These are phyloP conservation scores for Cystobasidium pallidum DNA, from an alignment of 1,284 basidiomycete species.

Conservation along the genomic window DNA sequence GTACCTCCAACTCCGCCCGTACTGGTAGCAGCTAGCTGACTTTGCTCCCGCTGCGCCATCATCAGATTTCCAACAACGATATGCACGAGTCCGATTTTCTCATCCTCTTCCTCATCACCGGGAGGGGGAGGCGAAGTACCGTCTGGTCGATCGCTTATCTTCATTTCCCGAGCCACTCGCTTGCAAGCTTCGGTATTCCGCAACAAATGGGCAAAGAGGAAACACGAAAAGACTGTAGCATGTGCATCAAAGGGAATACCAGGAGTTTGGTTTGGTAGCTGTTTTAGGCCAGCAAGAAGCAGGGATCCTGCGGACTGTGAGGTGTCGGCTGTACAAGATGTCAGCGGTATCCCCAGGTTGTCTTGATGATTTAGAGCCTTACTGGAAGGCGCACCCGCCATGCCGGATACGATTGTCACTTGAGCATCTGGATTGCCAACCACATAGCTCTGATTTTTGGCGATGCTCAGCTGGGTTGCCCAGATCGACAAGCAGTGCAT, in stretches of 20 bases:
- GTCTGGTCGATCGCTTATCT: slow-evolving; percentile 50
- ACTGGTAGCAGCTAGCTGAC: slow-evolving; percentile 56
- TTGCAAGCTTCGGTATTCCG: slow-evolving; percentile 63
- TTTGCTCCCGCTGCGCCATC: slow-evolving; percentile 65
- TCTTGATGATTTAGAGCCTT: neutral
- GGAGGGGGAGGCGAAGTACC: slow-evolving; percentile 18
- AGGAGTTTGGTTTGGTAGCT: slow-evolving; percentile 56
- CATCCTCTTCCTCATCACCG: slow-evolving; percentile 60
- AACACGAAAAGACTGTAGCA: slow-evolving; percentile 60
- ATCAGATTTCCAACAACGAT: slow-evolving; percentile 65
- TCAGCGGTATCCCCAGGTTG: neutral
- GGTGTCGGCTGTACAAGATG: slow-evolving; percentile 42
- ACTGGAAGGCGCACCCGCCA: slow-evolving; percentile 52
- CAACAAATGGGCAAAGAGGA: slow-evolving; percentile 62
- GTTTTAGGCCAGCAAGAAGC: slow-evolving; percentile 61
- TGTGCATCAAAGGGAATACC: slow-evolving; percentile 61
- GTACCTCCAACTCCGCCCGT: slow-evolving; percentile 44
- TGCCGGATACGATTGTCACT: slow-evolving; percentile 62
- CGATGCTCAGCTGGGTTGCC: neutral
- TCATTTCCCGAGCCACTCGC: slow-evolving; percentile 61
- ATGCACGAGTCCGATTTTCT: slow-evolving; percentile 60
- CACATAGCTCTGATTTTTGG: slow-evolving; percentile 52
- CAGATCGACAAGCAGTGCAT: neutral
- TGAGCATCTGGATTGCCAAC: slow-evolving; percentile 57
- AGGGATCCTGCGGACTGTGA: slow-evolving; percentile 60